Conservation (phyloP, 2,329 filamentous ascomycete species). For the Monosporascus sp. region DNA sequence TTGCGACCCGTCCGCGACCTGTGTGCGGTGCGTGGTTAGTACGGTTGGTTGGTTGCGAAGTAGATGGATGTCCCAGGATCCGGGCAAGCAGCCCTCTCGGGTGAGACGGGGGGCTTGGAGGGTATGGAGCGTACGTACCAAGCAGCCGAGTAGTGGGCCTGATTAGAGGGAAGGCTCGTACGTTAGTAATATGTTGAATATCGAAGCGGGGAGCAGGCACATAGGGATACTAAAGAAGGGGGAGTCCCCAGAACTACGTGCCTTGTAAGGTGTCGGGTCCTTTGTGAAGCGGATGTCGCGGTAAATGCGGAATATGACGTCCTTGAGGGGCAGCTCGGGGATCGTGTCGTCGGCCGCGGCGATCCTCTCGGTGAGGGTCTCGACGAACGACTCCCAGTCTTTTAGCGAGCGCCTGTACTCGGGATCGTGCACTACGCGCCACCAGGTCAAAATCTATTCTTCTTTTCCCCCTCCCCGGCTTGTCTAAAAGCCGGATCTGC, state of each 20-base stretch:
- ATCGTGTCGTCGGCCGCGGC: conserved; percentile 72
- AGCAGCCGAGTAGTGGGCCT: conserved; percentile 78
- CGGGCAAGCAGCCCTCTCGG: no score
- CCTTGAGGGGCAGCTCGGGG: conserved; percentile 79
- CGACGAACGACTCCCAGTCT: conserved; percentile 77
- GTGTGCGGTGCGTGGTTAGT: background rate
- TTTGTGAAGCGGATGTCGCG: conserved; percentile 80
- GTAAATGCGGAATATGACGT: conserved; percentile 83
- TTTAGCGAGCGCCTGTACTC: conserved; percentile 74
- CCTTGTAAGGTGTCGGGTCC: conserved; percentile 85
- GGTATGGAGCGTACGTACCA: conserved; percentile 43
- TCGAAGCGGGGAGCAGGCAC: conserved; percentile 4
- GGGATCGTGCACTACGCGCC: conserved; percentile 62
- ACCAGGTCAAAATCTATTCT: background rate
- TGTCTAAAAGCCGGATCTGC: no score
- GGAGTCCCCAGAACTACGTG: conserved; percentile 28
- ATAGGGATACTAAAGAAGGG: conserved; percentile 10
- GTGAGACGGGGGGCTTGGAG: conserved; percentile 14
- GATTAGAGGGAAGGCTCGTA: background rate
- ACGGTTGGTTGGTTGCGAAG: no score
- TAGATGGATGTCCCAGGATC: no score
- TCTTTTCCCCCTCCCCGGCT: no score
- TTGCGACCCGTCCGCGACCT: conserved; percentile 81
- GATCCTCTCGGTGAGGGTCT: conserved; percentile 64
- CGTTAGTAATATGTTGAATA: background rate